Evolutionary conservation across 106 monocot genomes (phyloP), one percentile per base, ranked within the genome.

Genomic region (Dendrobium nobile): DNA sequence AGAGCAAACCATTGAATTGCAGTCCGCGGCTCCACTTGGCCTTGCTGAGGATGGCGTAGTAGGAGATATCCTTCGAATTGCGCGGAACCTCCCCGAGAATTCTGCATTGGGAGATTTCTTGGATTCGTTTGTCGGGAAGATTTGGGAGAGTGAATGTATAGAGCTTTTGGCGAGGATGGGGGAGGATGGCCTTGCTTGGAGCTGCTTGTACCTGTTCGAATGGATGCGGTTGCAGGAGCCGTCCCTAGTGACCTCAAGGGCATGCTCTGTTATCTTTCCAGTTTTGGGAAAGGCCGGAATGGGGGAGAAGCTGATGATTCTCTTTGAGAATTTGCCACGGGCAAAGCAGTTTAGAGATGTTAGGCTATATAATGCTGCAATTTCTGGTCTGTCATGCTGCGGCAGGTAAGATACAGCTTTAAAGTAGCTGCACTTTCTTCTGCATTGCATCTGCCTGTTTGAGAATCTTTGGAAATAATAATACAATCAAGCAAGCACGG

Each of bases 171-270:
- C 47, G 77, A 91, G 74, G 61, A 78, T 99, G 95, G 90, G 90
- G 18, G 89, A 92, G 54, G 89, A 91, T 79, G 88, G 87, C 17
- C 58, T 93, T 76, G 78, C 67, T 9, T 48, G 73, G 82, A 80
- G 82, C 20, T 90, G 92, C 24, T 80, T 91, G 81, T 88, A 95
- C 64, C 82, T 99, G 9, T 91, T 91, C 41, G 88, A 93, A 77
- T 99, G 99, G 99, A 95, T 99, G 99, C 19, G 88, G 43, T 18
- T 88, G 81, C 91, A 91, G 77, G 85, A 87, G 82, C 93, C 91
- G 0, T 68, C 86, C 5, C 68, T 91, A 68, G 64, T 91, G 61
- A 87, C 85, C 5, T 87, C 93, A 2, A 84, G 82, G 72, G 72
- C 91, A 2, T 93, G 82, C 54, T 85, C 93, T 4, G 77, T 89